Evolutionary conservation across 2,329 filamentous ascomycete genomes (phyloP).

Genomic region (Colletotrichum gloeosporioides): DNA sequence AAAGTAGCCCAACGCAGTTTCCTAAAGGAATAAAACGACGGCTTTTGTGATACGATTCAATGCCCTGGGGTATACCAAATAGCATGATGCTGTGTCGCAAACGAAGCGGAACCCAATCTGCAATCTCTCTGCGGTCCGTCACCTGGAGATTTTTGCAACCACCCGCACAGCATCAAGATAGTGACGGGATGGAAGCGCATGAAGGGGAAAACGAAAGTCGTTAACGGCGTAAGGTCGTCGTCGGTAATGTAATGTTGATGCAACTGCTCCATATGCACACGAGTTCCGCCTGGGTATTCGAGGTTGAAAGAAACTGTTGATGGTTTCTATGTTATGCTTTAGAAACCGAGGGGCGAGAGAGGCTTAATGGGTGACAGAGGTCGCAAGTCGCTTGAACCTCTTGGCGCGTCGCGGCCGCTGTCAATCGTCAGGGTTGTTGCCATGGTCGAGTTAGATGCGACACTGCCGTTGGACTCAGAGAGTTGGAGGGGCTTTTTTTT

Average conservation of each 20-base stretch:
- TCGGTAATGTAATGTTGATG: constrained; percentile 27
- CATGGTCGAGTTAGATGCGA: constrained; percentile 48
- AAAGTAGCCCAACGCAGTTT: constrained; percentile 11
- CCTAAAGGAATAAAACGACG: constrained; percentile 21
- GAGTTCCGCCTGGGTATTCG: constrained; percentile 21
- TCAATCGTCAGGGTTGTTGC: constrained; percentile 53
- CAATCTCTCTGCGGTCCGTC: background rate
- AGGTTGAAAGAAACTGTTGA: constrained; percentile 22
- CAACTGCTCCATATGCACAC: constrained; percentile 10
- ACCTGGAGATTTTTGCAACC: background rate
- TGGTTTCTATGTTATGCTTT: constrained; percentile 21
- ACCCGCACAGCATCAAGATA: background rate
- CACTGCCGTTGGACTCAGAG: constrained; percentile 48
- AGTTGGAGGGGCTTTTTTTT: constrained; percentile 50
- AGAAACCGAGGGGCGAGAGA: constrained; percentile 66
- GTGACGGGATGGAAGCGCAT: background rate
- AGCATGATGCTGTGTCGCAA: constrained; percentile 18
- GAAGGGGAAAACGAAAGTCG: constrained; percentile 26
- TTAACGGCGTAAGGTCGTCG: constrained; percentile 41
- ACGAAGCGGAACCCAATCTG: constrained; percentile 5
- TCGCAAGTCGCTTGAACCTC: constrained; percentile 49
- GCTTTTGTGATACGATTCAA: constrained; percentile 21
- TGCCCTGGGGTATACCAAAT: constrained; percentile 22
- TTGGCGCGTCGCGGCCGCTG: constrained; percentile 42
- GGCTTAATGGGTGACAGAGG: constrained; percentile 72